phyloP scores from a whole-genome alignment of 192 early-diverging fungal genomes.

The Backusella circina region DNA sequence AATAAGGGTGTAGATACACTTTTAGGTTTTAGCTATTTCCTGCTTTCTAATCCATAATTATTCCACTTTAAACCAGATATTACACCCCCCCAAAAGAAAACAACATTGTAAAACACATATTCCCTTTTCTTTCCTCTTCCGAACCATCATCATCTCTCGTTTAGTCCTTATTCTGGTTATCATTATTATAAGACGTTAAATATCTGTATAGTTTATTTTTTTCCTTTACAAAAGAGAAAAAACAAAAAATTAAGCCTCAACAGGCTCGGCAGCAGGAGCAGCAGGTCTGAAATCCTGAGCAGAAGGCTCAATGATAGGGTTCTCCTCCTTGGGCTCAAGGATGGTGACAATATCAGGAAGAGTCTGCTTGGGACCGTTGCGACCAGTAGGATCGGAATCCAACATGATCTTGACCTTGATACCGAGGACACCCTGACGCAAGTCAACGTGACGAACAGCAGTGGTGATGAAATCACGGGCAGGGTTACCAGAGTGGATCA shows the following conservation, averaged over 20 bases:
- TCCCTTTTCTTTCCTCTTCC: background rate
- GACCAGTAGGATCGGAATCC: too few species aligned
- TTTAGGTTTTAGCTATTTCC: background rate
- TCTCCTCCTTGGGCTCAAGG: conserved; percentile 88
- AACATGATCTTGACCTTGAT: too few species aligned
- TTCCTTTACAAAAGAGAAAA: background rate
- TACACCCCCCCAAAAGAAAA: background rate
- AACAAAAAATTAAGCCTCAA: conserved; percentile 12
- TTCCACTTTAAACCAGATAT: background rate
- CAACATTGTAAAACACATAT: background rate
- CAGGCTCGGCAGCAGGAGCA: conserved; percentile 18
- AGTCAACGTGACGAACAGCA: conserved; percentile 95
- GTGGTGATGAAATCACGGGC: conserved; percentile 90
- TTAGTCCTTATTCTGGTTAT: background rate
- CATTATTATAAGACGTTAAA: background rate
- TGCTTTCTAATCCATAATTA: background rate
- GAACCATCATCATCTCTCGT: too few species aligned
- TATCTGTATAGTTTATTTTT: background rate
- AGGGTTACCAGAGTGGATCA: conserved; percentile 99
- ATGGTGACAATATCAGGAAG: conserved; percentile 95
- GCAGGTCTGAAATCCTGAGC: conserved; percentile 54
- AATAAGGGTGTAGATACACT: background rate
- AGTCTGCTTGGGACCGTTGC: too few species aligned
- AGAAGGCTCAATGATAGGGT: conserved; percentile 60
- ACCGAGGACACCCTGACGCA: too few species aligned